Conservation (phyloP, 1,284 basidiomycete species). For the Rhizoctonia solani region DNA sequence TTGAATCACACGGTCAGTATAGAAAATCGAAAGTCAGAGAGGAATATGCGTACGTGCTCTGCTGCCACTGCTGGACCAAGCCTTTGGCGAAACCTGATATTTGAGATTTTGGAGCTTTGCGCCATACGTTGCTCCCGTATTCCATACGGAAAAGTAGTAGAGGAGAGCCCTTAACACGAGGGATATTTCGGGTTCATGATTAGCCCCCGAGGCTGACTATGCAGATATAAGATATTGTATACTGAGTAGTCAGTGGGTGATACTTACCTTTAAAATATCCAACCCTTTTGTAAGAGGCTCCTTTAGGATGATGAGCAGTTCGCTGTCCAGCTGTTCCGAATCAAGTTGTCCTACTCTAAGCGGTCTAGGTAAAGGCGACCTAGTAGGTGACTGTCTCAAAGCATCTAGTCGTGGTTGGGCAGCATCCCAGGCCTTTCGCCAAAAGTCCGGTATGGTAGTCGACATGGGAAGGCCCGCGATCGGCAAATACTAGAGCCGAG, state of each 20-base stretch:
- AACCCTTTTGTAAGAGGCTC: constrained; percentile 82
- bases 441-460: constrained; percentile 42
- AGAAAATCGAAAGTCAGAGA: neutral
- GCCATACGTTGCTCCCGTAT: constrained; percentile 84
- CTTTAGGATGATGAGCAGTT: constrained; percentile 80
- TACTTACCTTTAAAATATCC: constrained; percentile 67
- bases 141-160: constrained; percentile 85
- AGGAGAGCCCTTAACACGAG: constrained; percentile 77
- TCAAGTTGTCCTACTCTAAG: constrained; percentile 91
- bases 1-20: constrained; percentile 2
- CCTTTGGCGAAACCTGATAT: constrained; percentile 42
- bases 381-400: constrained; percentile 51
- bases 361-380: constrained; percentile 51
- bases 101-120: constrained; percentile 85
- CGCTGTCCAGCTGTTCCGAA: constrained; percentile 88
- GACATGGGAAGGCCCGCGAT: neutral
- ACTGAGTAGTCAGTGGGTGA: constrained; percentile 4
- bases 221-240: neutral
- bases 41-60: constrained; percentile 32
- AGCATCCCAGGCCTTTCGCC: constrained; percentile 66
- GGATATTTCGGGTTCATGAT: constrained; percentile 80
- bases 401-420: constrained; percentile 59
- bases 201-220: constrained; percentile 64
- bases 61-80: constrained; percentile 34
- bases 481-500: neutral